Evolutionary conservation across 1,284 basidiomycete genomes (phyloP), one percentile per base, ranked within the genome.

Genomic region (Tausonia pullulans): DNA sequence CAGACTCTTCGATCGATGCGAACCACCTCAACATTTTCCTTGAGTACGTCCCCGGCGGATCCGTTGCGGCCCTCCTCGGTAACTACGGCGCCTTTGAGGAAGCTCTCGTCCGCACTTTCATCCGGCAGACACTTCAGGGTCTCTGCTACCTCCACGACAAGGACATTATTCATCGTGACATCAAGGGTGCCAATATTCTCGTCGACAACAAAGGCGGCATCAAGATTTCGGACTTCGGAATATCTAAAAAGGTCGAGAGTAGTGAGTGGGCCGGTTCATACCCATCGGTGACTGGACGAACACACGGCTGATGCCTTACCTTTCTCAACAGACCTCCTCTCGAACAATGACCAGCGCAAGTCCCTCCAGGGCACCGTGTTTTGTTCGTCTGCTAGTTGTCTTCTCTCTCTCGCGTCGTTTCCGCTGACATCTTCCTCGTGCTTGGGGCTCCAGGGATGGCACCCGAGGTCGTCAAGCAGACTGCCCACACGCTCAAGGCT

Each of bases 201-300:
- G 94, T 98, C 10, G 95, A 98, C 76, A 98, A 98, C 80, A 97
- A 96, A 76, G 93, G 94, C 7, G 92, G 92, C 9, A 88, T 98
- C 79, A 98, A 98, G 78, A 98, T 98, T 56, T 94, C 90, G 4
- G 96, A 98, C 77, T 99, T 98, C 72, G 96, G 96, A 69, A 98
- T 99, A 71, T 95, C 91, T 27, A 99, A 98, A 79, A 96, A 96
- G 77, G 88, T 93, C 46, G 92, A 97, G 74, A 90, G 88, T 73
- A 91, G 91, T 93, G 71, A 78, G 90, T 84, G 51, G 66, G 53
- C 60, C 52, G 49, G 27, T 27, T 27, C 27, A 1, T 27, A 27
- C 27, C 27, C 27, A 27, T 27, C 27, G 27, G 27, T 27, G 27
- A 27, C 27, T 27, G 27, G 27, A 27, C 27, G 27, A 27, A 27